Base-by-base conservation (phyloP, 2,329 filamentous ascomycete genomes). In the Cylindrodendrum hubeiense region DNA sequence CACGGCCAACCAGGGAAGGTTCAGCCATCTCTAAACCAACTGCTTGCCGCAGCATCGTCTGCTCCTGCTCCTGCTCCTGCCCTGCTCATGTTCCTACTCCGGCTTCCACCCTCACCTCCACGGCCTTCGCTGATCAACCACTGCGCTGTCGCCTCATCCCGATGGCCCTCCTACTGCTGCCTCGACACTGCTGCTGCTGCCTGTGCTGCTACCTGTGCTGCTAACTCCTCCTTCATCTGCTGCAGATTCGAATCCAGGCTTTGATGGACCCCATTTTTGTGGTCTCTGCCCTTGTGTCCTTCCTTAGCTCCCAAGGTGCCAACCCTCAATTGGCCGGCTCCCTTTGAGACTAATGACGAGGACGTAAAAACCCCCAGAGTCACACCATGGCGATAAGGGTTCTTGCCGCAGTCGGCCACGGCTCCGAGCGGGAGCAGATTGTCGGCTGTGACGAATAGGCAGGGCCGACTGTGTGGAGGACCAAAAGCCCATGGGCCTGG, bases 291-390 rank as follows among this genome's bases (percentile, higher is more conserved):
- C 53, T 66, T 54, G 30, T 51, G 19, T 63, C 37, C 34, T 10
- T 19, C 55, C 28, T 51, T 58, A 51, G 46, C 55, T 22, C 19
- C 33, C 15, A 22, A 34, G 33, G 34, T n/a, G 59, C 19, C 24
- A 34, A 66, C 65, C 60, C 66, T 71, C 66, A 58, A 70, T 71
- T 72, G 65, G 64, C 65, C 64, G 54, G 67, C 39, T 53, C 50
- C 55, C 61, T 60, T 37, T 7, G 9, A 22, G 22, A 49, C 50
- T 53, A 59, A 54, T 37, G 44, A 37, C 28, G 6, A 50, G 41
- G 50, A 65, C 53, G 50, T 44, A 64, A 17, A 41, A 28, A 50
- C 33, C 33, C 12, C 33, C 12, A 15, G 50, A 41, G 28, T 21
- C 21, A 17, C 41, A 59, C 41, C 28, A 17, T 46, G 24, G 24